These are phyloP conservation scores for Colletotrichum neosansevieriae DNA, from an alignment of 2,329 filamentous ascomycete species.

Conservation along the genomic window DNA sequence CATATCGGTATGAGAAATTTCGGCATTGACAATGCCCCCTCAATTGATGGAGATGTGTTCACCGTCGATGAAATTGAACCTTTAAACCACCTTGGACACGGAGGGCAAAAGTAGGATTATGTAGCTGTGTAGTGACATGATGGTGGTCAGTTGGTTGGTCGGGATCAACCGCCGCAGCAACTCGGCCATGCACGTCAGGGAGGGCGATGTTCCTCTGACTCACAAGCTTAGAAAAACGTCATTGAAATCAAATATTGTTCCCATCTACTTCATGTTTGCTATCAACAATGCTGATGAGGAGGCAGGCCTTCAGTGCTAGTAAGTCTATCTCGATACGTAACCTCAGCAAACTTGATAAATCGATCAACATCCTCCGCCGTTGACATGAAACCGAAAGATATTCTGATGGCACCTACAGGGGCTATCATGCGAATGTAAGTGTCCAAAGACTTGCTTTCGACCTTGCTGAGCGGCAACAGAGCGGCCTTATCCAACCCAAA, in stretches of 20 bases:
- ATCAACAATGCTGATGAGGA: constrained; percentile 32
- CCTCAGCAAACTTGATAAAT: constrained; percentile 50
- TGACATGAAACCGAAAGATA: constrained; percentile 55
- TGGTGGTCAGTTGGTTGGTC: too few relatives aligned
- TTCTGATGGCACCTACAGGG: constrained; percentile 50
- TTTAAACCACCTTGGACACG: constrained; percentile 13
- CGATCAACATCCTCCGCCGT: constrained; percentile 50
- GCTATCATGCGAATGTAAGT: constrained; percentile 43
- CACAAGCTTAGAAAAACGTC: background rate
- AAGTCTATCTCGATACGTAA: constrained; percentile 49
- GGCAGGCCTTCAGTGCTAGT: constrained; percentile 26
- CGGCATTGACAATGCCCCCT: too few relatives aligned
- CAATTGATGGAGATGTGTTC: background rate
- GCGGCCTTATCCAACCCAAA: constrained; percentile 45
- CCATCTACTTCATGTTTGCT: background rate
- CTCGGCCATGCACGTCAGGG: too few relatives aligned
- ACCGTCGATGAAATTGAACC: background rate
- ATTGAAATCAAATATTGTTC: background rate
- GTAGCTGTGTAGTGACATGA: background rate
- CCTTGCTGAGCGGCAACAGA: constrained; percentile 35
- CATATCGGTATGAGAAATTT: too few relatives aligned
- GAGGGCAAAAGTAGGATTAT: constrained; percentile 23
- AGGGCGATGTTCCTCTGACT: too few relatives aligned
- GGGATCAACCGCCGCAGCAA: too few relatives aligned
- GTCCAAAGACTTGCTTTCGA: constrained; percentile 41